A percentile compares a stretch with the other conserved stretches of the same genome.
These are phyloP conservation scores for Cordyceps pruinosa DNA, from an alignment of 2,329 filamentous ascomycete genomes.

Conservation along the genomic window DNA sequence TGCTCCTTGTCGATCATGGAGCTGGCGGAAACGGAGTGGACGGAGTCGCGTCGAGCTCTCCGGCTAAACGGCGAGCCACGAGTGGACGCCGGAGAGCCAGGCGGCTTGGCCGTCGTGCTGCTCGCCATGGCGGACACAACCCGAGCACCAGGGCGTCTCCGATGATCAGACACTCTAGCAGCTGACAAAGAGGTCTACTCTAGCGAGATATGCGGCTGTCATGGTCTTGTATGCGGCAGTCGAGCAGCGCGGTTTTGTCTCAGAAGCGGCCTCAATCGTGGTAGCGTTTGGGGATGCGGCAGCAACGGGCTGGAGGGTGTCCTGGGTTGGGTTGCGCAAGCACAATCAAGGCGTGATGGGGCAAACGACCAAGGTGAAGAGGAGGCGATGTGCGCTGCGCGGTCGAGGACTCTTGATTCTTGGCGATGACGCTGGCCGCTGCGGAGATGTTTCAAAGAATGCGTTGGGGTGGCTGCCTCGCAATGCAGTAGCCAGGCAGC, in stretches of 20 bases:
- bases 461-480: conserved; percentile 7
- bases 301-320: neutral
- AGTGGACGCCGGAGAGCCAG: conserved; percentile 23
- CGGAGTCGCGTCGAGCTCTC: conserved; percentile 32
- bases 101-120: conserved; percentile 24
- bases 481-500: neutral
- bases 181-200: neutral
- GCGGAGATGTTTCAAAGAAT: conserved; percentile 1
- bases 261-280: neutral
- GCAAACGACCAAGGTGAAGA: neutral
- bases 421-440: neutral
- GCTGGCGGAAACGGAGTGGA: conserved; percentile 34
- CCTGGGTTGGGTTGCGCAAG: neutral
- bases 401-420: neutral
- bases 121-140: conserved; percentile 22
- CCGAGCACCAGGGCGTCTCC: neutral
- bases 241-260: neutral
- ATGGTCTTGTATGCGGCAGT: neutral
- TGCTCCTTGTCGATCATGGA: conserved; percentile 58
- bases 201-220: neutral
- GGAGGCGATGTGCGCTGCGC: neutral
- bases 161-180: neutral
- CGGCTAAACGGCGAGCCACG: conserved; percentile 25
- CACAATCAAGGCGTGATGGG: neutral
- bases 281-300: neutral